Base-by-base conservation (phyloP, 495 filamentous ascomycete genomes). In the Alectoria sarmentosa region DNA sequence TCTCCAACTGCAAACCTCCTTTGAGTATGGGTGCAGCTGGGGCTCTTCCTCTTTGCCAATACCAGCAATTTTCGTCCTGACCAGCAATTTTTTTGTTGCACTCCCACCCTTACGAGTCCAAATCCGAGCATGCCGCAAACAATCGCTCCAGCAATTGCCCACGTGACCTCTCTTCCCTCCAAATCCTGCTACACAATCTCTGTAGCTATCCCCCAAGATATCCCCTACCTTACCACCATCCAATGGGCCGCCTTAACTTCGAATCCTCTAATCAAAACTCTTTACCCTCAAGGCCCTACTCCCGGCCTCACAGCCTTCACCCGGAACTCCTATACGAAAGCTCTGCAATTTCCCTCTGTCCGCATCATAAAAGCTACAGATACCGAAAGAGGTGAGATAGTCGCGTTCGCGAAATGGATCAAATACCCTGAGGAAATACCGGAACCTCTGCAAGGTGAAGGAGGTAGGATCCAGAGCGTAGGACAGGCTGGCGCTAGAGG, bases 351-450 rank as follows among this genome's bases (percentile, higher is more conserved):
- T 30, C 67, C 67, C 9, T 65, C 63, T 3, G 67, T 65, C 13
- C 58, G 57, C 9, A 54, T 69, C 6, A 60, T 69, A 26, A 69
- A 69, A 59, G 67, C 67, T 49, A 65, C 67, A 3, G 62, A 69
- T 49, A 41, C 52, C 2, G 61, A 60, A 14, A 69, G 67, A 3
- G 72, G 72, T 0, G 62, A 69, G 41, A 67, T 73, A n/a, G 65
- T 74, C 30, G 71, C 62, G 17, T 61, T 61, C 52, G 62, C 72
- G 1, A 70, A 70, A 8, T 74, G 72, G 72, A 59, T 63, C 32
- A 58, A 67, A 17, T 67, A 72, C 46, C 63, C 58, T 2, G 57
- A 69, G 60, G 59, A 69, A 19, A 44, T 63, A 26, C 59, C 61
- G 13, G 52, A 62, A 52, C 49, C 46, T 19, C 46, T 61, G 52